These are phyloP conservation scores for Fraxinus greggii DNA, from an alignment of 305 asterid species.

Conservation along the genomic window DNA sequence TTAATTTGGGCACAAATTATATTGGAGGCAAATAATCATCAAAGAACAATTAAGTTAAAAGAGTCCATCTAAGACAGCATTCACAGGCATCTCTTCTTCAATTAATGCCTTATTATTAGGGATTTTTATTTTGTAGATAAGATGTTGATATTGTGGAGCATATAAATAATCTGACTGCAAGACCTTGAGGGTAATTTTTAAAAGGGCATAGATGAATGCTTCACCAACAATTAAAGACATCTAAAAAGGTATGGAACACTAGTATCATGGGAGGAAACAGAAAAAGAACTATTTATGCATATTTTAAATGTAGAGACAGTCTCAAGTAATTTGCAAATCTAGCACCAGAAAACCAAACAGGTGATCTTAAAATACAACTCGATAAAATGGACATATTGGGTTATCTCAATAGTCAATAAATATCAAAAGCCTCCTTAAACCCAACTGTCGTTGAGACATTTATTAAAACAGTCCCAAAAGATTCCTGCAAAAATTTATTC, in stretches of 20 bases:
- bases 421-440: not conserved
- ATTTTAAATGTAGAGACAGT: not conserved
- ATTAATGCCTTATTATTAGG: not conserved
- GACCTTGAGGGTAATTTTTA: not conserved
- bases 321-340: not conserved
- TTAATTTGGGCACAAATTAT: not conserved
- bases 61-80: not conserved
- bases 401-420: not conserved
- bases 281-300: not conserved
- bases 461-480: not conserved
- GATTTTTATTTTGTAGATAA: not conserved
- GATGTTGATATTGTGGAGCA: not conserved
- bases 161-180: not conserved
- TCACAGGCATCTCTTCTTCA: not conserved
- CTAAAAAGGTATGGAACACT: not conserved
- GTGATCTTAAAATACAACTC: not conserved
- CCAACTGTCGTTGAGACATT: not conserved
- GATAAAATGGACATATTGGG: not conserved
- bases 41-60: not conserved
- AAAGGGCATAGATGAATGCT: not conserved
- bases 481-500: not conserved
- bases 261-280: not conserved
- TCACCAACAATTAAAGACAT: not conserved
- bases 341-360: not conserved
- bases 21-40: not conserved